phyloP scores from a whole-genome alignment of 2,329 filamentous ascomycete genomes.

The Verticillium albo-atrum region DNA sequence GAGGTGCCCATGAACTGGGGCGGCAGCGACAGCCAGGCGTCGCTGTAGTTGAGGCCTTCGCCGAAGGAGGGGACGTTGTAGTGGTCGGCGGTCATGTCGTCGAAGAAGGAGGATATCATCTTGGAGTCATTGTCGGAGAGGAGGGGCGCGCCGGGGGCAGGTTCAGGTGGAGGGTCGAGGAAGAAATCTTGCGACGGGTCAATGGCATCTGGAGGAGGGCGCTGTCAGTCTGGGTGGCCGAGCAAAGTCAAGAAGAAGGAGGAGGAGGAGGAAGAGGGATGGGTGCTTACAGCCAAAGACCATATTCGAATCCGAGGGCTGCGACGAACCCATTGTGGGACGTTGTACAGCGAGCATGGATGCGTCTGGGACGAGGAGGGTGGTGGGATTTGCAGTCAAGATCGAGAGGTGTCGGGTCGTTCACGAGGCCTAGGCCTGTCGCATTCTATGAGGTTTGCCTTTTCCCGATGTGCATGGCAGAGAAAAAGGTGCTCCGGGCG shows the following conservation, averaged over 20 bases:
- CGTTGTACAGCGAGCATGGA: conserved; percentile 54
- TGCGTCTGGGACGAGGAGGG: conserved; percentile 27
- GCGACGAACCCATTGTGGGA: conserved; percentile 57
- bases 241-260: conserved; percentile 7
- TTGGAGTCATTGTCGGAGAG: conserved; percentile 59
- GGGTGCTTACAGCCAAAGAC: conserved; percentile 63
- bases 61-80: conserved; percentile 46
- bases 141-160: conserved; percentile 60
- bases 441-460: not conserved
- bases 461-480: not conserved
- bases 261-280: too few relatives aligned
- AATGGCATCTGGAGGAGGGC: conserved; percentile 33
- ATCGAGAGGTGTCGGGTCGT: not conserved
- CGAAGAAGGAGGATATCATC: conserved; percentile 54
- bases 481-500: not conserved
- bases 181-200: conserved; percentile 40
- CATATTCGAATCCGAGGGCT: conserved; percentile 49
- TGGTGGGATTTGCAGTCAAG: not conserved
- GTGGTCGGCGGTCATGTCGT: conserved; percentile 46
- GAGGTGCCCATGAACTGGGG: conserved; percentile 62
- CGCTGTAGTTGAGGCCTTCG: conserved; percentile 45
- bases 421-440: not conserved
- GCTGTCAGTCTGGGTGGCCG: not conserved
- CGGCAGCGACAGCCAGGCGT: conserved; percentile 54
- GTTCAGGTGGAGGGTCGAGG: conserved; percentile 52